Conservation (phyloP, 2,329 filamentous ascomycete species). For the Cyphellophora europaea region DNA sequence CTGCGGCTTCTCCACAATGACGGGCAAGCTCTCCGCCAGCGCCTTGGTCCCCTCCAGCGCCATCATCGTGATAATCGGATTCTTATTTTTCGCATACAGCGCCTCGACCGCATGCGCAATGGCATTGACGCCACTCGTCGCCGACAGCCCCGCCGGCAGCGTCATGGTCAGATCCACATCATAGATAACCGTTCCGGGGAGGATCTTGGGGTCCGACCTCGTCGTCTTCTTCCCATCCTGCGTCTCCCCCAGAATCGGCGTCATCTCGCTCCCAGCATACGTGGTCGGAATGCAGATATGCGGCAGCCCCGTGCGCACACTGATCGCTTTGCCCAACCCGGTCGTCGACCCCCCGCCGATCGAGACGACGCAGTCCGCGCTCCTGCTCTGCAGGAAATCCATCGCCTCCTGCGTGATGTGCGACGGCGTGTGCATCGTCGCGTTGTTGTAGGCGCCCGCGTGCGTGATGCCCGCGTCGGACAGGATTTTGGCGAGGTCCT, state of each 20-base stretch:
- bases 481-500: slow-evolving; percentile 36
- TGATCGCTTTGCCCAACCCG: slow-evolving; percentile 52
- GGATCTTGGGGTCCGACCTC: slow-evolving; percentile 47
- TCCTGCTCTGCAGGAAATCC: slow-evolving; percentile 32
- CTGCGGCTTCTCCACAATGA: slow-evolving; percentile 37
- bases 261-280: slow-evolving; percentile 56
- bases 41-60: slow-evolving; percentile 48
- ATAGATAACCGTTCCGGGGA: slow-evolving; percentile 54
- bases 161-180: slow-evolving; percentile 55
- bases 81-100: slow-evolving; percentile 52
- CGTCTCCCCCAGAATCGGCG: slow-evolving; percentile 55
- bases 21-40: slow-evolving; percentile 45
- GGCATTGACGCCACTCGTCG: slow-evolving; percentile 55
- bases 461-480: slow-evolving; percentile 27
- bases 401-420: slow-evolving; percentile 49
- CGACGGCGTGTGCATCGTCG: slow-evolving; percentile 55
- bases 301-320: slow-evolving; percentile 42
- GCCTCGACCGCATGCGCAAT: slow-evolving; percentile 59
- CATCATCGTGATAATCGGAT: slow-evolving; percentile 50
- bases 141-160: slow-evolving; percentile 43
- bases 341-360: slow-evolving; percentile 56
- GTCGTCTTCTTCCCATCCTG: slow-evolving; percentile 50
- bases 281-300: slow-evolving; percentile 55
- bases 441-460: slow-evolving; percentile 45
- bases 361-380: slow-evolving; percentile 48